Conservation (phyloP, 2,329 filamentous ascomycete genomes). For the Colletotrichum sp. region DNA sequence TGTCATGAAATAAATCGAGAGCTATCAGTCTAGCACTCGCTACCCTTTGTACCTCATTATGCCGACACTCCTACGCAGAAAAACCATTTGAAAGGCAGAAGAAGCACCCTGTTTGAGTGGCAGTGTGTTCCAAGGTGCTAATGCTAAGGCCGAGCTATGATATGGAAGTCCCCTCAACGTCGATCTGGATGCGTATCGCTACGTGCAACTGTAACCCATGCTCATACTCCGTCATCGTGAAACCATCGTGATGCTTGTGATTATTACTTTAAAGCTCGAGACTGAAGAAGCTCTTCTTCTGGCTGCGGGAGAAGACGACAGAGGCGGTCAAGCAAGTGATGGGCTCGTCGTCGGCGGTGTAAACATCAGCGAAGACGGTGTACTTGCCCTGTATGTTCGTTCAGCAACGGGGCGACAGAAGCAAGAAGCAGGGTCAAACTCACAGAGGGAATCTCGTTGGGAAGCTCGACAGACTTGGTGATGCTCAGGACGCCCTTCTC, state of each 20-base stretch:
- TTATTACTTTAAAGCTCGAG: conserved; percentile 41
- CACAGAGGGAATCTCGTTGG: conserved; percentile 87
- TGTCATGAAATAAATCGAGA: conserved; percentile 8
- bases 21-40: conserved; percentile 10
- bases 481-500: conserved; percentile 77
- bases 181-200: conserved; percentile 10
- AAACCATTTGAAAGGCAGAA: background rate
- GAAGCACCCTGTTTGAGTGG: background rate
- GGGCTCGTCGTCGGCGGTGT: conserved; percentile 71
- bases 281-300: conserved; percentile 38
- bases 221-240: conserved; percentile 15
- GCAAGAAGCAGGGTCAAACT: conserved; percentile 37
- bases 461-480: conserved; percentile 83
- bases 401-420: conserved; percentile 21
- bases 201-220: conserved; percentile 15
- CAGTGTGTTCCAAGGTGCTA: background rate
- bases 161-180: background rate
- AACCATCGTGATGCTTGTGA: background rate
- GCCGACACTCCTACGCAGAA: conserved; percentile 17
- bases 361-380: conserved; percentile 86
- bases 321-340: conserved; percentile 88
- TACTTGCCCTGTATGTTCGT: conserved; percentile 74
- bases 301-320: conserved; percentile 62
- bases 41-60: conserved; percentile 19
- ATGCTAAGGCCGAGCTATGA: conserved; percentile 19